Percentiles rank a stretch among this genome's conserved stretches.
Conservation (phyloP, 2,329 filamentous ascomycete species). For the Elsinoe australis region DNA sequence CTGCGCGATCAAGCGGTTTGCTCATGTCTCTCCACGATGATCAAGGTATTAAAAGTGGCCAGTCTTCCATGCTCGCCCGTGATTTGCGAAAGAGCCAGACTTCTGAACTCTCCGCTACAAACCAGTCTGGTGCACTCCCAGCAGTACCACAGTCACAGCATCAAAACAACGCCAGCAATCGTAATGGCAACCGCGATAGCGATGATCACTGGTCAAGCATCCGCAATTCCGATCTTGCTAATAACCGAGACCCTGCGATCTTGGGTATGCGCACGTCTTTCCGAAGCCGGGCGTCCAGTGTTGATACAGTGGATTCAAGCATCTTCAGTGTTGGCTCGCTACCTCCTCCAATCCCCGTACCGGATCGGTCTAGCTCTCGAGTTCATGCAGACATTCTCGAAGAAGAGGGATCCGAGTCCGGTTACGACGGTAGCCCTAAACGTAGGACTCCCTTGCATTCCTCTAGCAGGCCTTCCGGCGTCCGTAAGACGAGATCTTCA, state of each 20-base stretch:
- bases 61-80: conserved; percentile 12
- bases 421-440: conserved; percentile 11
- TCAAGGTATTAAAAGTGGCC: conserved; percentile 12
- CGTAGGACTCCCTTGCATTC: background rate
- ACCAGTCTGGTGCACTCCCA: background rate
- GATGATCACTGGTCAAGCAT: background rate
- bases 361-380: conserved; percentile 78
- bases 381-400: conserved; percentile 48
- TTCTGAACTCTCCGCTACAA: background rate
- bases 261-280: conserved; percentile 9
- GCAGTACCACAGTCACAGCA: background rate
- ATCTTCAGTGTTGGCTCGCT: conserved; percentile 29
- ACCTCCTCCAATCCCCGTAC: conserved; percentile 82
- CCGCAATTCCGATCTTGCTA: background rate
- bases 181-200: no score
- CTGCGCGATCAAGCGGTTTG: conserved; percentile 12
- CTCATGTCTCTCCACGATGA: conserved; percentile 10
- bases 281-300: conserved; percentile 11
- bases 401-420: background rate
- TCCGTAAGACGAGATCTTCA: conserved; percentile 78
- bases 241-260: background rate
- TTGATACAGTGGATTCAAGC: conserved; percentile 26
- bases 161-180: background rate
- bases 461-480: conserved; percentile 36
- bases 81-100: conserved; percentile 9